Conservation (phyloP, 345 rosid genomes). For the Brassica nigra region DNA sequence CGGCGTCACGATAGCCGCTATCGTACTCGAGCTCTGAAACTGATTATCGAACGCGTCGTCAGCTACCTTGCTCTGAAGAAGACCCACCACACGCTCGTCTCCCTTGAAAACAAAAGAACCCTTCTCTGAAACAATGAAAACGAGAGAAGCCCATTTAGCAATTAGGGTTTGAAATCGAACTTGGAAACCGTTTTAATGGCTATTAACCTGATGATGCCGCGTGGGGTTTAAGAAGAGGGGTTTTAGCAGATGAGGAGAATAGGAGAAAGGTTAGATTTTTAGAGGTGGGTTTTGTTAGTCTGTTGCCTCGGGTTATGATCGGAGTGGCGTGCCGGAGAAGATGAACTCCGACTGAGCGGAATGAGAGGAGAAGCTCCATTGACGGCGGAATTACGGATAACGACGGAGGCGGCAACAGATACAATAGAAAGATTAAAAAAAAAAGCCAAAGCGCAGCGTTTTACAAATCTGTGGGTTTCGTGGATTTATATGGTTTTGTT, state of each 20-base stretch:
- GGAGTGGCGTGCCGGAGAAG: constrained; percentile 26
- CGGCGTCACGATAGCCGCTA: constrained; percentile 82
- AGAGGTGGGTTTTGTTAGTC: constrained; percentile 27
- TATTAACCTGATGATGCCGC: constrained; percentile 49
- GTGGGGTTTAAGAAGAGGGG: constrained; percentile 45
- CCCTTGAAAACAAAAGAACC: constrained; percentile 42
- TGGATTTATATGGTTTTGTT: not conserved
- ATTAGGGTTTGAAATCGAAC: not conserved
- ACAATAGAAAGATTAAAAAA: not conserved
- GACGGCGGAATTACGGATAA: constrained; percentile 21
- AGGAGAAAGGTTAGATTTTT: constrained; percentile 36
- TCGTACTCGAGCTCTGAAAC: constrained; percentile 51
- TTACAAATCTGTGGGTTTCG: not conserved
- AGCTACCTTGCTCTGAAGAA: constrained; percentile 15
- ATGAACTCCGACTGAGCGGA: constrained; percentile 32
- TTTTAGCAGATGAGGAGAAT: constrained; percentile 41
- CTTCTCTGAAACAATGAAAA: constrained; percentile 44
- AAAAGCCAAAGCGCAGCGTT: not conserved
- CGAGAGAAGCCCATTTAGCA: not conserved
- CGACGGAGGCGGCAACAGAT: constrained; percentile 10
- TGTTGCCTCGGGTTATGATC: not conserved
- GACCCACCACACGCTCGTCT: constrained; percentile 61
- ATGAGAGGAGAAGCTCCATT: constrained; percentile 31
- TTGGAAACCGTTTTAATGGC: not conserved
- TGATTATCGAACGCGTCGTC: constrained; percentile 27